Evolutionary conservation across 108 stramenopile species (phyloP).

Genomic region (Skeletonema grethae): DNA sequence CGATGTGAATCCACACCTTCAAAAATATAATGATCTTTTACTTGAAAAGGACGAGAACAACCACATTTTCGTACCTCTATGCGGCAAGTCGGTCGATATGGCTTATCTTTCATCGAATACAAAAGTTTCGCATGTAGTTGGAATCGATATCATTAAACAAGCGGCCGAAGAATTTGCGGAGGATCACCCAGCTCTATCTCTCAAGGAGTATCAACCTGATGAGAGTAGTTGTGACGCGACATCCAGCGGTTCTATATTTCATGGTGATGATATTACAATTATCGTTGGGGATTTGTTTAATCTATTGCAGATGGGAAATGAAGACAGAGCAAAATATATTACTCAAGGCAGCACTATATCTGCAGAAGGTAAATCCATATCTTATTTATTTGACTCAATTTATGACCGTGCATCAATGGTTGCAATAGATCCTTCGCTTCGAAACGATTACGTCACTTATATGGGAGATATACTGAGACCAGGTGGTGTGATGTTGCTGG

Average conservation of each 20-base stretch:
- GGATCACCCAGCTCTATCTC: conserved; percentile 64
- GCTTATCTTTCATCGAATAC: conserved; percentile 58
- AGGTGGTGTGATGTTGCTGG: conserved; percentile 67
- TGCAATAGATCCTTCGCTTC: conserved; percentile 70
- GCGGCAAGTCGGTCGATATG: conserved; percentile 88
- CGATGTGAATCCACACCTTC: conserved; percentile 33
- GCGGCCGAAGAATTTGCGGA: conserved; percentile 73
- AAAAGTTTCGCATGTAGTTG: conserved; percentile 57
- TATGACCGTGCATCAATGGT: conserved; percentile 84
- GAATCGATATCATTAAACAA: conserved; percentile 73
- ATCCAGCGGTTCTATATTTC: conserved; percentile 28
- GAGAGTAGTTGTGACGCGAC: conserved; percentile 3
- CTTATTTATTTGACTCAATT: conserved; percentile 64
- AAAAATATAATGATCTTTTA: conserved; percentile 25
- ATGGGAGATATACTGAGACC: conserved; percentile 57
- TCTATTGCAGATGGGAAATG: conserved; percentile 35
- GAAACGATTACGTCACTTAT: conserved; percentile 58
- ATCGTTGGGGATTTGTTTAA: conserved; percentile 73
- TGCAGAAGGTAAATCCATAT: neutral
- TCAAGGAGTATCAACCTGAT: conserved; percentile 19
- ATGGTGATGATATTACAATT: conserved; percentile 59
- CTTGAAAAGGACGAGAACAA: conserved; percentile 9
- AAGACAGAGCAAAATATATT: conserved; percentile 19
- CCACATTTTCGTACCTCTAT: conserved; percentile 79
- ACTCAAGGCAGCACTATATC: neutral